Evolutionary conservation across 2,329 filamentous ascomycete genomes (phyloP), one percentile per base, ranked within the genome.

Genomic region (Clonostachys sp.): DNA sequence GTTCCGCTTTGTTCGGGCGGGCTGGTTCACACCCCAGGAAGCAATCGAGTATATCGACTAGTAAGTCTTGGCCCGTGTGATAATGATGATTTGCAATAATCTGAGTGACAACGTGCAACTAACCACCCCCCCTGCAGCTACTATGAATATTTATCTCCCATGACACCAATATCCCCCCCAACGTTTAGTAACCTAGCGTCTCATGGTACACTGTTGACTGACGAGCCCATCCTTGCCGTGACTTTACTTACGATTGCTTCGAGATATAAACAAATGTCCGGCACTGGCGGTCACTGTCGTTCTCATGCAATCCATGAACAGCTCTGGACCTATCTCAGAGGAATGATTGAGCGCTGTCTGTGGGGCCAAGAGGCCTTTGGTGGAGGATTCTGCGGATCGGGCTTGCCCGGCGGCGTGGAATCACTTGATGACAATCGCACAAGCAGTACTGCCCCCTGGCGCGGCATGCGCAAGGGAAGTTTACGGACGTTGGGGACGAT

Each of bases 351-450:
- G 65, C 83, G 92, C 34, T 87, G 95, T 55, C 84, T 97, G 36
- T 97, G 91, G 87, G 94, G 91, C 9, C 92, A 96, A 62, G 92
- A 97, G 65, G 90, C 95, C 45, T 96, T 96, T 60, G 92, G 91
- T 33, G 89, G 89, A 24, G 90, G 89, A 14, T 91, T 92, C 63
- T 89, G 86, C 59, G 86, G 87, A 45, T 87, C 85, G 4, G 86
- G 86, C 13, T 52, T 13, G 48, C 24, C 24, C 24, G 24, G 24
- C 24, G 24, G 24, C 24, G 24, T 48, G 18, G 78, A 78, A 41
- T 58, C 64, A 57, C 77, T 66, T 36, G 77, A 80, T 43, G 81
- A 83, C 51, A 66, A 72, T 10, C 75, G 83, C 56, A 83, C 80
- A 13, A 86, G 81, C 45, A 86, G 81, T 63, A 87, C 84, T 5